Base-by-base conservation (phyloP, 2,329 filamentous ascomycete genomes). In the Diplodia seriata region DNA sequence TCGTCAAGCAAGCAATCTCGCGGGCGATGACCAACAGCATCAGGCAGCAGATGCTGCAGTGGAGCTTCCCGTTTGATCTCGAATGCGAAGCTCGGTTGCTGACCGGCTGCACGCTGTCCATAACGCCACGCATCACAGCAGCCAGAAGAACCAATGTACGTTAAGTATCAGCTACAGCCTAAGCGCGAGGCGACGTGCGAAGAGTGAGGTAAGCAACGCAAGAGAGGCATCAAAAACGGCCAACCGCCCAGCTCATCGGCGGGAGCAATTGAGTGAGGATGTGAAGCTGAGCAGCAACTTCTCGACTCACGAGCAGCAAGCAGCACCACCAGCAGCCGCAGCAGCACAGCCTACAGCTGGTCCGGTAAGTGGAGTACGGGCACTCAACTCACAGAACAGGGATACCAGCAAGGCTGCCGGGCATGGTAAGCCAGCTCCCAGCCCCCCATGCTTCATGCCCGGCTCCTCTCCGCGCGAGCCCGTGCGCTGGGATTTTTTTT, bases 391-490 rank as follows among this genome's bases (percentile, higher is more conserved):
- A 11, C 36, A 3, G 9, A 29, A 38, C 56, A 61, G 38, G 56
- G 56, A 26, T 61, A 18, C 3, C 38, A 49, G 26, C 56, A 61
- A 43, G 56, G 56, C 56, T 61, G 40, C 23, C 38, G 56, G 56
- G 56, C 56, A 61, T 20, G 43, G 43, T 50, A 50, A 36, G 59
- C 31, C 23, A 18, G 14, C 12, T 61, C 23, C 40, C 40, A 33
- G 43, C 43, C 36, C 55, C 36, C 56, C 56, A 49, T 49, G 40
- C 20, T 26, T 15, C 20, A 61, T 61, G 56, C 43, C 59, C 59
- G 43, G 18, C 43, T 47, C 43, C 59, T 63, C 59, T 63, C 59
- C 59, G 59, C 59, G 59, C 59, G 59, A 50, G 59, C 50, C 59
- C 59, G 59, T 63, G 43, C 43, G 43, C 43, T 47, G 29, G 15